Evolutionary conservation across 805 yeast genomes (phyloP).

Genomic region (Candida peoriensis): DNA sequence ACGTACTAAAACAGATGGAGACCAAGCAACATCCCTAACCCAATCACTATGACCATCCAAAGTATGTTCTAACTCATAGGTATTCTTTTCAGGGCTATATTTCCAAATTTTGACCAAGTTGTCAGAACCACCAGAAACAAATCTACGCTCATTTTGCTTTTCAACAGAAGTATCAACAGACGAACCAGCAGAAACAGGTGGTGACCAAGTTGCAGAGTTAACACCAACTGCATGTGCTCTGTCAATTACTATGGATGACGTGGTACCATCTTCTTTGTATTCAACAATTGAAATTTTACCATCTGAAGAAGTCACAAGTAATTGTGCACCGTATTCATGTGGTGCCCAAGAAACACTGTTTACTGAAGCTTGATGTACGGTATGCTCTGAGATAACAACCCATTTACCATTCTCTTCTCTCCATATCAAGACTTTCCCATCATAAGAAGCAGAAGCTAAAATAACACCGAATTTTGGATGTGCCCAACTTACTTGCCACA

Average conservation of each 20-base stretch:
- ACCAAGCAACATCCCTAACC: constrained; percentile 99
- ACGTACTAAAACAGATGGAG: constrained; percentile 81
- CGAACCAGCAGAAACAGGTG: constrained; percentile 36
- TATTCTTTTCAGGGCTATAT: constrained; percentile 47
- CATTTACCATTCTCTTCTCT: constrained; percentile 87
- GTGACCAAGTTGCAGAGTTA: constrained; percentile 95
- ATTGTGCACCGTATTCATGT: constrained; percentile 89
- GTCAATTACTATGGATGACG: constrained; percentile 46
- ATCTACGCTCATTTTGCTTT: constrained; percentile 52
- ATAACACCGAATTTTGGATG: constrained; percentile 97
- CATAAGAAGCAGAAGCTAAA: constrained; percentile 91
- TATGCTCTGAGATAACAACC: constrained; percentile 82
- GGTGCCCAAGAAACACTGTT: constrained; percentile 97
- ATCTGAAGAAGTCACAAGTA: constrained; percentile 88
- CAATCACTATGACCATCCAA: constrained; percentile 93
- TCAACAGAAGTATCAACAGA: constrained; percentile 27
- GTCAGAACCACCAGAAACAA: constrained; percentile 95
- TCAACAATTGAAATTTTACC: constrained; percentile 90
- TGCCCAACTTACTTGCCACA: constrained; percentile 99
- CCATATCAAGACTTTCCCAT: constrained; percentile 94
- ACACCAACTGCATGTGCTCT: constrained; percentile 90
- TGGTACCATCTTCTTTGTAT: constrained; percentile 83
- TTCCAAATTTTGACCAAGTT: constrained; percentile 91
- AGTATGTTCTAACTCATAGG: constrained; percentile 67
- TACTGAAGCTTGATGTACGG: constrained; percentile 89